Evolutionary conservation across 2,329 filamentous ascomycete species (phyloP), one percentile per base, ranked within the genome.

Genomic region (Trichophyton simii): DNA sequence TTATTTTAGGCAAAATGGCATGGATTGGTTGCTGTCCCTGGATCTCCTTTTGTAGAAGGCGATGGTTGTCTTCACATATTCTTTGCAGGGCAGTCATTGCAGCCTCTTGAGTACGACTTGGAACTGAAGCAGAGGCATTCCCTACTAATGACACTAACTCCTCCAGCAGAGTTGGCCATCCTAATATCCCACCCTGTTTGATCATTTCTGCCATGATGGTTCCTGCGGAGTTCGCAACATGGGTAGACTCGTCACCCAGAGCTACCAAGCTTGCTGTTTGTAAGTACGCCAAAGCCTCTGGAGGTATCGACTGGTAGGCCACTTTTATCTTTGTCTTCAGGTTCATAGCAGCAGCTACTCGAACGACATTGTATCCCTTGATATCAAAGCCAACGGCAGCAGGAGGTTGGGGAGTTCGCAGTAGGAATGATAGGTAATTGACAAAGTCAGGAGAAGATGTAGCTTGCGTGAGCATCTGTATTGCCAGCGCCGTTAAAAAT

Each of bases 21-120:
- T 88, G 87, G 63, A 97, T 83, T 1, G 94, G 94, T 61, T 91
- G 83, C 74, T 96, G 87, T 63, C 91, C 90, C 70, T 91, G 86
- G 72, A 95, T 89, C 65, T 96, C 89, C 68, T 87, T 86, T 75
- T 95, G 90, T 60, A 99, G 79, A 63, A 89, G 81, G 71, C 88
- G 90, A 70, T 84, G 86, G 76, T 95, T 96, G 76, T 99, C 94
- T 75, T 99, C 94, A 75, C 94, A 99, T 64, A 99, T 91, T 79
- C 97, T 97, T 72, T 87, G 80, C 74, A 99, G 80, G 57, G 94
- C 91, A 57, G 88, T 85, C 88, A 97, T 96, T 67, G 90, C 91
- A 64, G 91, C 91, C 73, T 99, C 92, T 71, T 96, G 91, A 11
- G 87, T 86, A 70, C 89, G 83, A 50, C 82, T 77, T 5, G 89